Percentiles rank a stretch among this genome's conserved stretches.
Evolutionary conservation across 2,329 filamentous ascomycete genomes (phyloP).

Genomic region (Diaporthe aspalathi): DNA sequence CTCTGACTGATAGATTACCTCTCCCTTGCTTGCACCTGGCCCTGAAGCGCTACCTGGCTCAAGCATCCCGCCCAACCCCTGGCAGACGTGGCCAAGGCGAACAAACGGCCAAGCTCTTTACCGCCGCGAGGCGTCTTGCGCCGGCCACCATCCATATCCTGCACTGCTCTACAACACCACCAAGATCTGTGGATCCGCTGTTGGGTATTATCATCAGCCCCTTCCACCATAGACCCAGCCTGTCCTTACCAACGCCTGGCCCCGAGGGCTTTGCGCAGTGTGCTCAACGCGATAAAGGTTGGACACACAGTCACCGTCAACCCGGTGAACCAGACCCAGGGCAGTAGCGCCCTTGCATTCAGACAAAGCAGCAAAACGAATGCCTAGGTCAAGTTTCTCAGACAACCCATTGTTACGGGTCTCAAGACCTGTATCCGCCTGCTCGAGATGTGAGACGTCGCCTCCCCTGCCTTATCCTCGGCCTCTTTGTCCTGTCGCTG

Average conservation of each 20-base stretch:
- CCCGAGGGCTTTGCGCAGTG: not conserved
- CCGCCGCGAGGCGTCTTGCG: not conserved
- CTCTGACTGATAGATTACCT: too few relatives aligned
- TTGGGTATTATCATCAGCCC: too few relatives aligned
- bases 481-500: conserved; percentile 20
- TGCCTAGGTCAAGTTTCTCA: conserved; percentile 56
- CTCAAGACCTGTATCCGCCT: conserved; percentile 82
- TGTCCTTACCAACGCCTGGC: not conserved
- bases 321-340: conserved; percentile 2
- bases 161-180: not conserved
- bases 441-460: conserved; percentile 72
- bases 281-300: not conserved
- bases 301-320: conserved; percentile 1
- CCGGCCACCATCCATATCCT: not conserved
- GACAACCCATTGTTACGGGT: conserved; percentile 74
- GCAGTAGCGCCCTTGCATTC: conserved; percentile 2
- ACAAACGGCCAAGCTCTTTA: conserved; percentile 18
- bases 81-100: conserved; percentile 6
- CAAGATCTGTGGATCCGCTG: not conserved
- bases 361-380: conserved; percentile 39
- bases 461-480: not conserved
- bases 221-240: not conserved
- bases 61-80: not conserved
- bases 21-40: not conserved
- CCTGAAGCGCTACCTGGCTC: not conserved